Conservation (phyloP, 176 grass and related monocot genomes). For the Raddia distichophylla region DNA sequence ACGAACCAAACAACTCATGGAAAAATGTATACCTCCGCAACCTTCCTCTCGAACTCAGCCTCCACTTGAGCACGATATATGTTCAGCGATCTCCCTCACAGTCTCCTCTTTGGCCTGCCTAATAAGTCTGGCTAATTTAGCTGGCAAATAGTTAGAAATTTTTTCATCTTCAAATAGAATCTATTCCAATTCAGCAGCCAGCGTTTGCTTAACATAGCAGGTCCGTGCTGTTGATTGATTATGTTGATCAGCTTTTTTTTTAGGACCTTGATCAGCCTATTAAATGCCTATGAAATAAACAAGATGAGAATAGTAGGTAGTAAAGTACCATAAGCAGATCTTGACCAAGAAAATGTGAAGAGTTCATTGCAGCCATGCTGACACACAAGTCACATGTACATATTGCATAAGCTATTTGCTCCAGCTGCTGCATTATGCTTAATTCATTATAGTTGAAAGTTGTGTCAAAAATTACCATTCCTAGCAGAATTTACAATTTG, state of each 20-base stretch:
- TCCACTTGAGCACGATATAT: conserved; percentile 68
- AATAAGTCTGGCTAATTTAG: conserved; percentile 64
- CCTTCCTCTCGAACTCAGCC: conserved; percentile 66
- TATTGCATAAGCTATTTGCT: not conserved
- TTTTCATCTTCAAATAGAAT: not conserved
- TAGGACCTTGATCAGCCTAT: not conserved
- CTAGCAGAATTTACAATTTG: conserved; percentile 80
- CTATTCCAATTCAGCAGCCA: no score
- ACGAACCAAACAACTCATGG: not conserved
- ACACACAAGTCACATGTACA: not conserved
- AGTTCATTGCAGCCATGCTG: not conserved
- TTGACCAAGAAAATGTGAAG: not conserved
- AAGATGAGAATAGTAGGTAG: not conserved
- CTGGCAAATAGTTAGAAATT: conserved; percentile 31
- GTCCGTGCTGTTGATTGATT: not conserved
- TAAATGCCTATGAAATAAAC: not conserved
- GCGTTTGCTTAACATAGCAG: not conserved
- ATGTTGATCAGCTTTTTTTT: not conserved
- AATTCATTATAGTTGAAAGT: not conserved
- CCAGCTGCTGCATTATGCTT: not conserved
- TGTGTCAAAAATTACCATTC: conserved; percentile 47
- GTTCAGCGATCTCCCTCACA: conserved; percentile 58
- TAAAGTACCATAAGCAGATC: not conserved
- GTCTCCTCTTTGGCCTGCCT: conserved; percentile 74
- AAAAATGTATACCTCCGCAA: conserved; percentile 56